A percentile compares a stretch with the other conserved stretches of the same genome.
These are phyloP conservation scores for Tritrichomonas musculus DNA, from an alignment of 208 protist genomes.

Conservation along the genomic window DNA sequence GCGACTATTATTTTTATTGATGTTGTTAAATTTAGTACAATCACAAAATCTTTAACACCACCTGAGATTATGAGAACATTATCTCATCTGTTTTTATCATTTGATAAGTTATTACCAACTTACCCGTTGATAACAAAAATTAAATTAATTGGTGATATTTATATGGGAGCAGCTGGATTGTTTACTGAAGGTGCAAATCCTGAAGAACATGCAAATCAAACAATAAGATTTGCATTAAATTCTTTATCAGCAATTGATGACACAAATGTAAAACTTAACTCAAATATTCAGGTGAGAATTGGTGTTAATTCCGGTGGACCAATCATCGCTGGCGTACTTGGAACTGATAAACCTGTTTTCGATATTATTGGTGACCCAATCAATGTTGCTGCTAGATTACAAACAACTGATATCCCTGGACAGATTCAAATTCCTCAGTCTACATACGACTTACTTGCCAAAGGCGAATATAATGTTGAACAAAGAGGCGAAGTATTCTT, in stretches of 20 bases:
- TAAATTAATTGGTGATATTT: background rate
- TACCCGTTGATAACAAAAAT: background rate
- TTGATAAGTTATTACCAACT: background rate
- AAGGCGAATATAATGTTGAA: too few relatives aligned
- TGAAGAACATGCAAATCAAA: background rate
- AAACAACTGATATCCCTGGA: too few relatives aligned
- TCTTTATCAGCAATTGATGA: background rate
- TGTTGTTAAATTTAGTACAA: background rate
- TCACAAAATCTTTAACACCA: background rate
- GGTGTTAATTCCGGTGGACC: background rate
- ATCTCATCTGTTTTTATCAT: background rate
- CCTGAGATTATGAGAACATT: background rate
- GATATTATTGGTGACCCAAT: slow-evolving; percentile 23
- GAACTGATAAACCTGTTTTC: background rate
- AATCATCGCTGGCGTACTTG: background rate
- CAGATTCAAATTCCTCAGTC: too few relatives aligned
- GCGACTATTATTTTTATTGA: slow-evolving; percentile 10
- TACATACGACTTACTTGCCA: too few relatives aligned
- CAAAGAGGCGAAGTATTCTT: too few relatives aligned
- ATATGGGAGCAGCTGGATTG: background rate
- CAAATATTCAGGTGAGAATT: background rate
- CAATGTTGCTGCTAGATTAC: background rate
- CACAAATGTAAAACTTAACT: background rate
- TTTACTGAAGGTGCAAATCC: background rate
- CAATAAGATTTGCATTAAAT: background rate